phyloP scores from a whole-genome alignment of 768 basidiomycete genomes.

The Pulveroboletus sp. region DNA sequence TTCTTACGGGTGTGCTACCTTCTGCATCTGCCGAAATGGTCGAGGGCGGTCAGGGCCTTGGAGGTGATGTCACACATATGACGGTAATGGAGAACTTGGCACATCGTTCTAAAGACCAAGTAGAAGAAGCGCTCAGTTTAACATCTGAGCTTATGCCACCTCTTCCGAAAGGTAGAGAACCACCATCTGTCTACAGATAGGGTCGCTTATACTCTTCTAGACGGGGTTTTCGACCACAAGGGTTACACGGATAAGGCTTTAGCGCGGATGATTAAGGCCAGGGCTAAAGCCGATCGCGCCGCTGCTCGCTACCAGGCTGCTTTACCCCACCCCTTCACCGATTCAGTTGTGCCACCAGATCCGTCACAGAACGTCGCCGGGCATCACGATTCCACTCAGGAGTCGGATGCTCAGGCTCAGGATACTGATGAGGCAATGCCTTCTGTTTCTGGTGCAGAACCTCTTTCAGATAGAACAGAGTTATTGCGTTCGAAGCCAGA shows the following conservation, averaged over 20 bases:
- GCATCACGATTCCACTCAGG: conserved; percentile 25
- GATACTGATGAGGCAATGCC: conserved; percentile 41
- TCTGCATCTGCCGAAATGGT: conserved; percentile 52
- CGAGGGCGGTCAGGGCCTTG: conserved; percentile 67
- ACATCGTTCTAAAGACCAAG: conserved; percentile 94
- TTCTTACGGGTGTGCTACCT: conserved; percentile 90
- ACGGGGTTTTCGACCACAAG: conserved; percentile 94
- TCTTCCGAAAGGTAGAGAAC: conserved; percentile 71
- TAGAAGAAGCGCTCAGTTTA: conserved; percentile 89
- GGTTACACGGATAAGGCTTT: conserved; percentile 85
- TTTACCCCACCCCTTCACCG: conserved; percentile 28
- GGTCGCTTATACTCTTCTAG: conserved; percentile 36
- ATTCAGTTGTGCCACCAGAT: conserved; percentile 24
- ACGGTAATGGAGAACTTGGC: conserved; percentile 97
- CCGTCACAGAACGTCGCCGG: conserved; percentile 11
- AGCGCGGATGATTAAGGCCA: conserved; percentile 70
- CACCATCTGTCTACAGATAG: background rate
- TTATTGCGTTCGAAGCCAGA: conserved; percentile 67
- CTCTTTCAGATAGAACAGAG: conserved; percentile 58
- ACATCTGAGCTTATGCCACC: conserved; percentile 92
- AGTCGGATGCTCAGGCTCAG: conserved; percentile 37
- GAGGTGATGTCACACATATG: conserved; percentile 91
- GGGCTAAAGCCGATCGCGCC: conserved; percentile 76
- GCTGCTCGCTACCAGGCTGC: conserved; percentile 60
- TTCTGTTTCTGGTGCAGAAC: conserved; percentile 31